These are phyloP conservation scores for Mortierella sp. DNA, from an alignment of 371 early-diverging fungal genomes.

Conservation along the genomic window DNA sequence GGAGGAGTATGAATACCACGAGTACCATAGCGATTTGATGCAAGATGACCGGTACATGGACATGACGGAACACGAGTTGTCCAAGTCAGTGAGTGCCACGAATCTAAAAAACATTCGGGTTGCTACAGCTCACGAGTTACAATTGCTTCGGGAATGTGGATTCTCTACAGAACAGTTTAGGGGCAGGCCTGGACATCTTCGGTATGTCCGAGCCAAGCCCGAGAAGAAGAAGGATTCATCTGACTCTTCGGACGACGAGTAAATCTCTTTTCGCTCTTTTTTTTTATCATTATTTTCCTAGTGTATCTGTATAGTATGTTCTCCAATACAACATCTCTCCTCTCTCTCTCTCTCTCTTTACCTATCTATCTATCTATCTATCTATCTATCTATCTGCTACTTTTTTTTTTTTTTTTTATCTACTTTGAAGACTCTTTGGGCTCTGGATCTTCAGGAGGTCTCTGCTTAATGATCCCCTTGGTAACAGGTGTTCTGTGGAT, in stretches of 20 bases:
- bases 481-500: slow-evolving; percentile 22
- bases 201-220: not conserved
- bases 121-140: slow-evolving; percentile 19
- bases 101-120: slow-evolving; percentile 43
- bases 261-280: not conserved
- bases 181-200: not conserved
- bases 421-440: not conserved
- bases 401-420: not conserved
- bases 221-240: not conserved
- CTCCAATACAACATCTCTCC: not conserved
- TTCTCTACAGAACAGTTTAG: not conserved
- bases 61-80: slow-evolving; percentile 47
- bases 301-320: not conserved
- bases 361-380: not conserved
- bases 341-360: not conserved
- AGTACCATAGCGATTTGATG: not conserved
- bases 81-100: slow-evolving; percentile 38
- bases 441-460: not conserved
- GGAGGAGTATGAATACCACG: not conserved
- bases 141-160: slow-evolving; percentile 8
- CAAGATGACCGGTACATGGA: slow-evolving; percentile 15
- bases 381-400: not conserved
- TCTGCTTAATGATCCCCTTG: not conserved
- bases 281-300: not conserved
- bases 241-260: not conserved